Evolutionary conservation across 805 yeast genomes (phyloP).

Genomic region (Cyberlindnera bimundalis): DNA sequence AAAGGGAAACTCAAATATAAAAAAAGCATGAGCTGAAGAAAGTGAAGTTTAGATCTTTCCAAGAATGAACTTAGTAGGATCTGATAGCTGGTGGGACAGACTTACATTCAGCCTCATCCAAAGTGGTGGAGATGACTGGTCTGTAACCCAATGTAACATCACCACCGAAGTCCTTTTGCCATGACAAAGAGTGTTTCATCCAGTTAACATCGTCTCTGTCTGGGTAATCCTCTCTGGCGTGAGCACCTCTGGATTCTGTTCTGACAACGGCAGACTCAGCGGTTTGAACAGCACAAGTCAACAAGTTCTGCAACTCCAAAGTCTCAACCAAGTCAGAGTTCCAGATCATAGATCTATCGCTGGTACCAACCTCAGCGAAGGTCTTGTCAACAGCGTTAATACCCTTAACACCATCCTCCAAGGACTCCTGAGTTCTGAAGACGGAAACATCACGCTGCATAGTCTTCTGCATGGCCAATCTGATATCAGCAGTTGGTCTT

Average conservation of each 20-base stretch:
- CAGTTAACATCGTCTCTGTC: constrained; percentile 93
- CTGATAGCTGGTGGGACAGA: constrained; percentile 97
- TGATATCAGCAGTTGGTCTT: constrained; percentile 79
- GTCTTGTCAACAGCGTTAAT: constrained; percentile 72
- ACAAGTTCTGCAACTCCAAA: constrained; percentile 90
- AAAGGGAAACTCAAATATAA: constrained; percentile 1
- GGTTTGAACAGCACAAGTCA: constrained; percentile 96
- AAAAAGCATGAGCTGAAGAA: constrained; percentile 1
- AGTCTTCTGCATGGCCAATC: constrained; percentile 88
- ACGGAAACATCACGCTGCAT: constrained; percentile 98
- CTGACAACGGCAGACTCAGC: constrained; percentile 93
- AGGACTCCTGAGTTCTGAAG: constrained; percentile 87
- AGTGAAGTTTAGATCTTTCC: not conserved
- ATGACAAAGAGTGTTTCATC: constrained; percentile 96
- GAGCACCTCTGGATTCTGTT: constrained; percentile 98
- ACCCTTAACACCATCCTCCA: constrained; percentile 86
- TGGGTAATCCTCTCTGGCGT: constrained; percentile 97
- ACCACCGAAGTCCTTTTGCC: constrained; percentile 75
- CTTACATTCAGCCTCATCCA: constrained; percentile 90
- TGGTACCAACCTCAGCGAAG: constrained; percentile 73
- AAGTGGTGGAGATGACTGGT: constrained; percentile 74
- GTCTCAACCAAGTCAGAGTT: constrained; percentile 96
- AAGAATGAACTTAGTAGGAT: constrained; percentile 56
- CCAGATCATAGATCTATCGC: constrained; percentile 98
- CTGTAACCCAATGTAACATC: constrained; percentile 78